Percentiles rank a stretch among this genome's conserved stretches.
These are phyloP conservation scores for Aspergillaceae sp. DNA, from an alignment of 2,329 filamentous ascomycete genomes.

Conservation along the genomic window DNA sequence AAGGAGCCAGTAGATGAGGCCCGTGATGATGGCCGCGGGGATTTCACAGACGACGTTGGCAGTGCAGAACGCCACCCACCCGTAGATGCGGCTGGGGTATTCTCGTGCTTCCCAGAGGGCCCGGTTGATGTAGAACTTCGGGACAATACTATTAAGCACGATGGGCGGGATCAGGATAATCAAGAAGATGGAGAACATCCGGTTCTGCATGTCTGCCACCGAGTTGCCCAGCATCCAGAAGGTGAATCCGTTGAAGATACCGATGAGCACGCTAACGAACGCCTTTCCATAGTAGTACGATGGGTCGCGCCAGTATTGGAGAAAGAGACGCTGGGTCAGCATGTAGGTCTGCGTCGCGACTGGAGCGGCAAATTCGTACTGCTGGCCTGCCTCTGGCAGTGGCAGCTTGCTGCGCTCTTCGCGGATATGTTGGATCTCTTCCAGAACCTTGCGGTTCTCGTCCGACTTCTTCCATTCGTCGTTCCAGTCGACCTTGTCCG, in stretches of 20 bases:
- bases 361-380: constrained; percentile 58
- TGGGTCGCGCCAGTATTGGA: constrained; percentile 66
- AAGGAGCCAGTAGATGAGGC: constrained; percentile 60
- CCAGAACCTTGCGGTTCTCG: constrained; percentile 49
- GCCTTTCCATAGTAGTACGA: constrained; percentile 70
- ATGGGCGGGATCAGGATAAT: constrained; percentile 60
- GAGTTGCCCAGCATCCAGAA: constrained; percentile 62
- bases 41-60: constrained; percentile 66
- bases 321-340: constrained; percentile 62
- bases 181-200: constrained; percentile 65
- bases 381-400: constrained; percentile 29
- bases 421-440: constrained; percentile 59
- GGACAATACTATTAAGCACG: constrained; percentile 63
- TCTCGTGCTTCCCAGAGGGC: constrained; percentile 66
- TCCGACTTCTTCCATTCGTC: constrained; percentile 62
- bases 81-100: constrained; percentile 65
- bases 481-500: constrained; percentile 58
- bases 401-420: constrained; percentile 46
- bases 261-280: constrained; percentile 61
- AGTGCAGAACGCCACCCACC: constrained; percentile 67
- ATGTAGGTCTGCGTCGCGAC: constrained; percentile 54
- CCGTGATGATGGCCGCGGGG: constrained; percentile 56
- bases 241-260: constrained; percentile 72
- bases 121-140: constrained; percentile 70
- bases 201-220: constrained; percentile 62